Percentiles rank a stretch among this genome's conserved stretches.
These are phyloP conservation scores for Entophlyctis luteolus DNA, from an alignment of 192 early-diverging fungal species.

Conservation along the genomic window DNA sequence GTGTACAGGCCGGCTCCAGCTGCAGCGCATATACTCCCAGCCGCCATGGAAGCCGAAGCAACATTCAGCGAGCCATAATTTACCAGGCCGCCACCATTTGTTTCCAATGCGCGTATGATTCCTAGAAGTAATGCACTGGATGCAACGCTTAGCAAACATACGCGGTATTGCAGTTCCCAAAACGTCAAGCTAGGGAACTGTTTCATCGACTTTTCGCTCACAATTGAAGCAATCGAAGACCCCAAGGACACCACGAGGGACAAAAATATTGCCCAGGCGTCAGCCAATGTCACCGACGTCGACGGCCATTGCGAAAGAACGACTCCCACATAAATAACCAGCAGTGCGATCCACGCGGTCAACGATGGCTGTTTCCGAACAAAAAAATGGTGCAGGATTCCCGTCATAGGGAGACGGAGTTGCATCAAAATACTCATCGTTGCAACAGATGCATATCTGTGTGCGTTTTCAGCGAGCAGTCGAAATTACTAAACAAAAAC, in stretches of 20 bases:
- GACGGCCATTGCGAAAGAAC: background rate
- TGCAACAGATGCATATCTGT: constrained; percentile 4
- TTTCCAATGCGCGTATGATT: too few relatives aligned
- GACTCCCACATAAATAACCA: constrained; percentile 10
- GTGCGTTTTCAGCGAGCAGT: background rate
- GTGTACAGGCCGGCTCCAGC: constrained; percentile 9
- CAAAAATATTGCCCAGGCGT: background rate
- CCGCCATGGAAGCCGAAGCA: background rate
- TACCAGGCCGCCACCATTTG: background rate
- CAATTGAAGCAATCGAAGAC: constrained; percentile 7
- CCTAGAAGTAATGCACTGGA: background rate
- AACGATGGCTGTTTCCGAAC: background rate
- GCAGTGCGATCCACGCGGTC: background rate
- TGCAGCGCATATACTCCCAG: background rate
- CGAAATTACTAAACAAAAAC: background rate
- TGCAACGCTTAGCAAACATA: background rate
- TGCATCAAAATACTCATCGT: constrained; percentile 1
- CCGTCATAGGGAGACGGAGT: constrained; percentile 10
- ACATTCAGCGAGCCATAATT: background rate
- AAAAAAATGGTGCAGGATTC: constrained; percentile 13
- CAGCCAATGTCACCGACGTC: background rate
- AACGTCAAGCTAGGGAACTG: too few relatives aligned
- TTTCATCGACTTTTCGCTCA: constrained; percentile 4
- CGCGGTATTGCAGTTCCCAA: constrained; percentile 11
- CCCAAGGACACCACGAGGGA: background rate